These are phyloP conservation scores for Apiotrichum akiyoshidainum DNA, from an alignment of 1,284 basidiomycete species.

Conservation along the genomic window DNA sequence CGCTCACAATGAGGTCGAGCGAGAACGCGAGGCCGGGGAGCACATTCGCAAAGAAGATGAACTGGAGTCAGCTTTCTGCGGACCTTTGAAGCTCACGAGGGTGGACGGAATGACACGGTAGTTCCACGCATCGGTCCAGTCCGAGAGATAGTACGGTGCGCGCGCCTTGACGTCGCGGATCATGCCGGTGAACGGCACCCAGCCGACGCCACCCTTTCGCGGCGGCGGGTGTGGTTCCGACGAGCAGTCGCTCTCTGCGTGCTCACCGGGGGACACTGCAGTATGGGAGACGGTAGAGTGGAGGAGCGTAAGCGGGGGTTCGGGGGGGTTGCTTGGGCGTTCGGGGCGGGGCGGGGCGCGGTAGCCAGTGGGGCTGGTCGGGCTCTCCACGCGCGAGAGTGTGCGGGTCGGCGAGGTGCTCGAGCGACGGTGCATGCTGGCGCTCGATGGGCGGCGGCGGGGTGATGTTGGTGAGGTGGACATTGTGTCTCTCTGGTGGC, in stretches of 20 bases:
- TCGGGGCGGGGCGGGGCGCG: slow-evolving; percentile 10
- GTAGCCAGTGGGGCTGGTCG: slow-evolving; percentile 8
- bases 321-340: slow-evolving; percentile 37
- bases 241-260: no score
- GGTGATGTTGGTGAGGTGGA: neutral
- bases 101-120: slow-evolving; percentile 59
- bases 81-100: slow-evolving; percentile 53
- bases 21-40: slow-evolving; percentile 90
- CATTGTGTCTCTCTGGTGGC: neutral
- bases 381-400: neutral
- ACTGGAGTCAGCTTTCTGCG: slow-evolving; percentile 36
- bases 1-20: slow-evolving; percentile 72
- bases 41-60: slow-evolving; percentile 49
- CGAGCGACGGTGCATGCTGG: slow-evolving; percentile 6
- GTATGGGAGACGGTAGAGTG: slow-evolving; percentile 17
- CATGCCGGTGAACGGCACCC: slow-evolving; percentile 60
- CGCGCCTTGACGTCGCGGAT: slow-evolving; percentile 70
- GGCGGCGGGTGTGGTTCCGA: no score
- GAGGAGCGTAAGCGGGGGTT: slow-evolving; percentile 39
- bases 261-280: no score
- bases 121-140: slow-evolving; percentile 87
- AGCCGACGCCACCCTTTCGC: neutral
- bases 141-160: slow-evolving; percentile 73
- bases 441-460: neutral
- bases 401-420: slow-evolving; percentile 7